These are phyloP conservation scores for Raddia guianensis DNA, from an alignment of 176 grass and related monocot genomes.

Conservation along the genomic window DNA sequence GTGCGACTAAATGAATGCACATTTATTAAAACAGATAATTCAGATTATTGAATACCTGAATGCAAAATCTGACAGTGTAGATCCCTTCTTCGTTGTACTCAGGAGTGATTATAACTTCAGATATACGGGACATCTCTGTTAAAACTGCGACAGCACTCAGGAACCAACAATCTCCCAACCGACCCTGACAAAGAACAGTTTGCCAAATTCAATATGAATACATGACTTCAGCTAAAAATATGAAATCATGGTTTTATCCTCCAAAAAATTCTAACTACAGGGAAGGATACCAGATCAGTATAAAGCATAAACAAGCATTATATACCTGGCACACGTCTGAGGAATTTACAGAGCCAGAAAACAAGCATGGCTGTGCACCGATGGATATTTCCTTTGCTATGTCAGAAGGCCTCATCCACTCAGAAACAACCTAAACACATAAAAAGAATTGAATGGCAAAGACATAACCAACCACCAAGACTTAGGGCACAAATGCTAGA, in stretches of 20 bases:
- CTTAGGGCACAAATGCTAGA: conserved; percentile 13
- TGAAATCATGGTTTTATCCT: conserved; percentile 21
- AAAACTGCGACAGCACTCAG: conserved; percentile 97
- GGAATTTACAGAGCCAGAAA: conserved; percentile 92
- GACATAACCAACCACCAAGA: conserved; percentile 30
- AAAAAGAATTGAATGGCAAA: conserved; percentile 34
- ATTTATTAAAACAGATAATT: conserved; percentile 17
- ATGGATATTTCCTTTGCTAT: conserved; percentile 83
- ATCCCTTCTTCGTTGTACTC: conserved; percentile 97
- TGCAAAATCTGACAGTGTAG: conserved; percentile 95
- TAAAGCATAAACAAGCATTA: not conserved
- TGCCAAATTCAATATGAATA: not conserved
- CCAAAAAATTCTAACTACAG: not conserved
- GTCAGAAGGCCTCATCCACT: conserved; percentile 88
- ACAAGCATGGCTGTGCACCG: conserved; percentile 77
- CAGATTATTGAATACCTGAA: conserved; percentile 69
- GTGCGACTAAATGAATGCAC: conserved; percentile 14
- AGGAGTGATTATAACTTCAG: conserved; percentile 98
- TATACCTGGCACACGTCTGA: conserved; percentile 98
- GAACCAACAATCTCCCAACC: conserved; percentile 99
- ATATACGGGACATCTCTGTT: conserved; percentile 86
- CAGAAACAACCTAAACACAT: conserved; percentile 85
- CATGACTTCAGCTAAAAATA: conserved; percentile 12
- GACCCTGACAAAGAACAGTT: conserved; percentile 68
- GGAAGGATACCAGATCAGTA: conserved; percentile 1